A percentile compares a stretch with the other conserved stretches of the same genome.
phyloP scores from a whole-genome alignment of 2,329 filamentous ascomycete species.

The Rutstroemia sp. region DNA sequence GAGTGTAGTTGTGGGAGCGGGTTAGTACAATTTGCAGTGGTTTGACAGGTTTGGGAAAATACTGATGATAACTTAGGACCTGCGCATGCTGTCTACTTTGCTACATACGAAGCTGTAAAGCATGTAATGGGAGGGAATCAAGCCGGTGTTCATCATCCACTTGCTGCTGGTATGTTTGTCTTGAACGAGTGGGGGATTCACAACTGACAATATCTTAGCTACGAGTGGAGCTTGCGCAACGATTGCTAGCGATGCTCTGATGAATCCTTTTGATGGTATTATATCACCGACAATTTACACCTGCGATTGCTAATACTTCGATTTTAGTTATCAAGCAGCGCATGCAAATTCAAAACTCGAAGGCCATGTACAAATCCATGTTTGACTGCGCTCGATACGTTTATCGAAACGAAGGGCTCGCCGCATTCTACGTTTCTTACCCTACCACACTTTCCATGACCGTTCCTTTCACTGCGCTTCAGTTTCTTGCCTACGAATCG shows the following conservation, averaged over 20 bases:
- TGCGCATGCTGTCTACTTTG: slow-evolving; percentile 96
- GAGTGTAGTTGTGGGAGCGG: slow-evolving; percentile 90
- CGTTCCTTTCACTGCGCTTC: slow-evolving; percentile 91
- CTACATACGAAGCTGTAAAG: slow-evolving; percentile 95
- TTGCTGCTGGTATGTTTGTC: slow-evolving; percentile 70
- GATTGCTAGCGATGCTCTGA: slow-evolving; percentile 93
- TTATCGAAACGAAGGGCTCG: slow-evolving; percentile 78
- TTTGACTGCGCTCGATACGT: slow-evolving; percentile 81
- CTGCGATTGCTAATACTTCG: slow-evolving; percentile 13
- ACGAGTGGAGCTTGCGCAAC: slow-evolving; percentile 91
- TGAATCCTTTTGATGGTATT: slow-evolving; percentile 97
- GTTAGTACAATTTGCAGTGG: slow-evolving; percentile 42
- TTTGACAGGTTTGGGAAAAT: slow-evolving; percentile 3
- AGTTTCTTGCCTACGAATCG: slow-evolving; percentile 97
- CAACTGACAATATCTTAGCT: slow-evolving; percentile 48
- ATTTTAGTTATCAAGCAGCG: slow-evolving; percentile 90
- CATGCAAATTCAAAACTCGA: slow-evolving; percentile 97
- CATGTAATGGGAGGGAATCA: slow-evolving; percentile 91
- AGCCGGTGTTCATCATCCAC: slow-evolving; percentile 78
- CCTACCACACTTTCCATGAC: slow-evolving; percentile 98
- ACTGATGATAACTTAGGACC: slow-evolving; percentile 55
- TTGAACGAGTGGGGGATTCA: neutral
- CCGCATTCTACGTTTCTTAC: slow-evolving; percentile 96
- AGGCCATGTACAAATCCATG: slow-evolving; percentile 76
- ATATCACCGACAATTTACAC: neutral